phyloP scores from a whole-genome alignment of 106 monocot genomes.

The Triglochin maritima region DNA sequence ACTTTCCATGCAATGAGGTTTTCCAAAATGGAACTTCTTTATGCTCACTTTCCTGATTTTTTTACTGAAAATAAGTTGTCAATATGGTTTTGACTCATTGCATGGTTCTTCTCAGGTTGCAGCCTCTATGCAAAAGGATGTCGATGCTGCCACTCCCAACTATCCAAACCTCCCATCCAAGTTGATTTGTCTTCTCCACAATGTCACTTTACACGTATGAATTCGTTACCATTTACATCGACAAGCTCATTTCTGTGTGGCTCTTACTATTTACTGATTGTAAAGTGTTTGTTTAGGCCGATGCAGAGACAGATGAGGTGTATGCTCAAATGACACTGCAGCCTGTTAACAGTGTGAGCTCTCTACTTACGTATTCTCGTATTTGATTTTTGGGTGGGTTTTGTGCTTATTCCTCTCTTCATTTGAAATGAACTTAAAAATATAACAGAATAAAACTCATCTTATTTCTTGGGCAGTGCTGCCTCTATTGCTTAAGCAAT shows the following conservation, averaged over 20 bases:
- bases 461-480: too few relatives aligned
- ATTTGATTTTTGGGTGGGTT: background rate
- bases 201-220: constrained; percentile 62
- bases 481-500: too few relatives aligned
- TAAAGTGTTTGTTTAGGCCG: constrained; percentile 30
- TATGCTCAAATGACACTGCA: constrained; percentile 92
- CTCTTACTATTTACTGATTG: constrained; percentile 1
- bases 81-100: background rate
- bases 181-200: constrained; percentile 66
- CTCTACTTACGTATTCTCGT: background rate
- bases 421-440: background rate
- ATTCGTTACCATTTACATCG: background rate
- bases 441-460: too few relatives aligned
- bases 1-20: too few relatives aligned
- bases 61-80: background rate
- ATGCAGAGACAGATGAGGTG: constrained; percentile 84
- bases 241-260: background rate
- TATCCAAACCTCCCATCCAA: constrained; percentile 81
- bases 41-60: background rate
- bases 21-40: too few relatives aligned
- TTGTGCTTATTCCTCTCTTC: background rate
- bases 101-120: constrained; percentile 45
- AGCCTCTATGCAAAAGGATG: constrained; percentile 73
- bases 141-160: constrained; percentile 47
- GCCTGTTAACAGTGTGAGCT: constrained; percentile 36